Conservation (phyloP, 2,329 filamentous ascomycete species). For the Cadophora gregata region DNA sequence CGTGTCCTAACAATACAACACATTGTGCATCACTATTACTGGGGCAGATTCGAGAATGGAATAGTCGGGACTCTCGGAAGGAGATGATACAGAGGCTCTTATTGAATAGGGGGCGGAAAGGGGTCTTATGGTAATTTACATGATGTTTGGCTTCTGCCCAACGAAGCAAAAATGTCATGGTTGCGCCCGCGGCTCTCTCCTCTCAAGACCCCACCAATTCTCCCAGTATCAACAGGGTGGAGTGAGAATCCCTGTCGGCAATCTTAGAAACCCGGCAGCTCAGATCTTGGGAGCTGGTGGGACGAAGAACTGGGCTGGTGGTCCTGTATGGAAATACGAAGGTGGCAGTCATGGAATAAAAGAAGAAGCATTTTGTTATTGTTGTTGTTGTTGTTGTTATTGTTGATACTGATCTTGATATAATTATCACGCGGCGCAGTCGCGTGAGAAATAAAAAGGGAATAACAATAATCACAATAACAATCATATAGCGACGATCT, state of each 20-base stretch:
- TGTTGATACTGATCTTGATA: constrained; percentile 11
- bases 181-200: constrained; percentile 19
- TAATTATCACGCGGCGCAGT: not conserved
- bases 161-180: constrained; percentile 21
- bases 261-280: constrained; percentile 23
- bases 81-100: not conserved
- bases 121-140: constrained; percentile 1
- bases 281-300: constrained; percentile 17
- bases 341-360: not conserved
- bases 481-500: not conserved
- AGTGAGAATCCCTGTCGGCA: constrained; percentile 6
- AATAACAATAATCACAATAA: not conserved
- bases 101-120: not conserved
- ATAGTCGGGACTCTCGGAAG: not conserved
- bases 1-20: constrained; percentile 5
- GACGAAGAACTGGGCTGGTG: constrained; percentile 11
- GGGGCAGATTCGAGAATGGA: not conserved
- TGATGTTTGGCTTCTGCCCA: constrained; percentile 11
- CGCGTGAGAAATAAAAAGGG: not conserved
- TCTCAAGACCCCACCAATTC: constrained; percentile 6
- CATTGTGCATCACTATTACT: not conserved
- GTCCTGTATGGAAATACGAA: constrained; percentile 24
- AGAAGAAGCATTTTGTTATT: constrained; percentile 3
- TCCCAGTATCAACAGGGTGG: constrained; percentile 17
- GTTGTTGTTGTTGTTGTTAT: constrained; percentile 8